A percentile compares a stretch with the other conserved stretches of the same genome.
Conservation (phyloP, 2,329 filamentous ascomycete species). For the Emmonsia crescens region DNA sequence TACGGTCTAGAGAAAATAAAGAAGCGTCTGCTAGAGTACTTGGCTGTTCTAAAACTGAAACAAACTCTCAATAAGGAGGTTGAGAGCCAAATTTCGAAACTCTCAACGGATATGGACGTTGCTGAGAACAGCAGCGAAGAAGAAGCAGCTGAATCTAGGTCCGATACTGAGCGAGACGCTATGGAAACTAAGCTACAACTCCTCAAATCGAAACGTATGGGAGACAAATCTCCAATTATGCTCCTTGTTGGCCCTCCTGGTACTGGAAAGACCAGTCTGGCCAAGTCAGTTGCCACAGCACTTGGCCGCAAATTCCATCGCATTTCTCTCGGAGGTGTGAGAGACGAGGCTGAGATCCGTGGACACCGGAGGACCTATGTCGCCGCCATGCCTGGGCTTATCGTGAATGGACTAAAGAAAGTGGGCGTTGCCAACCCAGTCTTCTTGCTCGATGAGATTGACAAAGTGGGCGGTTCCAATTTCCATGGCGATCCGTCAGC, state of each 20-base stretch:
- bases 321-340: slow-evolving; percentile 88
- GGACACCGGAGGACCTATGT: slow-evolving; percentile 94
- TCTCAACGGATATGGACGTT: slow-evolving; percentile 36
- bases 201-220: slow-evolving; percentile 69
- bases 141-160: slow-evolving; percentile 37
- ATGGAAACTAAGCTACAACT: slow-evolving; percentile 58
- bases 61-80: slow-evolving; percentile 78
- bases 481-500: slow-evolving; percentile 93
- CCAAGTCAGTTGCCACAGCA: slow-evolving; percentile 83
- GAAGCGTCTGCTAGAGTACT: slow-evolving; percentile 87
- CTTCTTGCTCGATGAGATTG: slow-evolving; percentile 91
- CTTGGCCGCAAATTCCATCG: slow-evolving; percentile 92
- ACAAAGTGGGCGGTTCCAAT: slow-evolving; percentile 86
- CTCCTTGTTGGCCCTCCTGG: slow-evolving; percentile 88
- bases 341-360: slow-evolving; percentile 93
- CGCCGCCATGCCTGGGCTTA: slow-evolving; percentile 93
- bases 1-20: slow-evolving; percentile 96
- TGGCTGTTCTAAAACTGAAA: slow-evolving; percentile 92
- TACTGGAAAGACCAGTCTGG: slow-evolving; percentile 90
- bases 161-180: slow-evolving; percentile 36
- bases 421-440: slow-evolving; percentile 93
- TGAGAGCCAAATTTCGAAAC: slow-evolving; percentile 58
- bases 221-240: slow-evolving; percentile 92
- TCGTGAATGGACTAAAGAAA: slow-evolving; percentile 89
- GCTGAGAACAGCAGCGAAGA: slow-evolving; percentile 48